Evolutionary conservation across 345 rosid genomes (phyloP), one percentile per base, ranked within the genome.

Genomic region (Microthlaspi erraticum): DNA sequence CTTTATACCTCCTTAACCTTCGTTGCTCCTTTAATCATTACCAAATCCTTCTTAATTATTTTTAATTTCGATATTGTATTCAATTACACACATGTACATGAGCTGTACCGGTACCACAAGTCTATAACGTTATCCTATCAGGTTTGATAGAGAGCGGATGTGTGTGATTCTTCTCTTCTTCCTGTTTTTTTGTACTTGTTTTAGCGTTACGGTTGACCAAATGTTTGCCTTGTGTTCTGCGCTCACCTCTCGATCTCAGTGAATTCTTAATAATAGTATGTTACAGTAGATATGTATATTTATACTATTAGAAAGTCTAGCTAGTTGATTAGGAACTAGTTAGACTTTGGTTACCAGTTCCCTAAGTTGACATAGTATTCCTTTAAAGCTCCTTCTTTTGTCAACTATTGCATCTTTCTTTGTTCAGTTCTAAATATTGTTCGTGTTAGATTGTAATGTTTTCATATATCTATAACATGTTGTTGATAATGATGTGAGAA

Each of bases 201-300:
- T 63, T 44, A 36, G 70, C 46, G 19, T 5, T 60, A 42, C 39
- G 70, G 56, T 50, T 72, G 70, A 63, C 76, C 76, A 62, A 72
- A 11, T 62, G 5, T 41, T 19, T 63, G 63, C 32, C 29, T 63
- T 34, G 54, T 61, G 75, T 56, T 61, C 45, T 43, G 69, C 2
- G 55, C 69, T 32, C 42, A 36, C 20, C 46, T 32, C 33, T 62
- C 54, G 33, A 70, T 58, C 58, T 49, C 53, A 3, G 68, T 51
- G 19, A 61, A 16, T 14, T 51, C 26, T 60, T 52, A 52, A 10
- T 39, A 50, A 50, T 60, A 8, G 2, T 23, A 69, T n/a, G n/a
- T 26, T 9, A 16, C 43, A 54, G 1, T 54, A 66, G 19, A 32
- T 8, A 43, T 61, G 20, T 44, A 32, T 45, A 32, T 36, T 20